Percentiles rank a stretch among this genome's conserved stretches.
Conservation (phyloP, 2,329 filamentous ascomycete genomes). For the Aspergillus sp. region DNA sequence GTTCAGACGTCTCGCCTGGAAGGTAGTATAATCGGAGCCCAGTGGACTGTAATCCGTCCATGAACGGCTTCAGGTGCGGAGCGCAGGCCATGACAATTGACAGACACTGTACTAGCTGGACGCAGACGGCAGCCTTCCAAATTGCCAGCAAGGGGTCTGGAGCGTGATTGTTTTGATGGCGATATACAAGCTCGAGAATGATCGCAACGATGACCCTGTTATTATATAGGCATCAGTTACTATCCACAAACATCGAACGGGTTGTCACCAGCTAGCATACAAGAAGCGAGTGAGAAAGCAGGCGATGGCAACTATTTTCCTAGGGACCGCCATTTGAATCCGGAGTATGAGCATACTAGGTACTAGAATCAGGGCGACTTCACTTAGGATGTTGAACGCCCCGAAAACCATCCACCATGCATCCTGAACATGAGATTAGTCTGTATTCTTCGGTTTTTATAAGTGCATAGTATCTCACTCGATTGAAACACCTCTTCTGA, state of each 20-base stretch:
- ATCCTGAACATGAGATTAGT: background rate
- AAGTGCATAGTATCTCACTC: background rate
- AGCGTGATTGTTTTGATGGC: background rate
- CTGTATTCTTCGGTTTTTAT: background rate
- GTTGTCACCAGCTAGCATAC: background rate
- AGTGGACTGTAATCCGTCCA: conserved; percentile 6
- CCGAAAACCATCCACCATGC: conserved; percentile 1
- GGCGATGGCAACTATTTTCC: background rate
- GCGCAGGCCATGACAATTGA: background rate
- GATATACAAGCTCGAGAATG: background rate
- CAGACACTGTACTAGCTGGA: background rate
- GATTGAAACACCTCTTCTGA: background rate
- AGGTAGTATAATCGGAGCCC: conserved; percentile 1
- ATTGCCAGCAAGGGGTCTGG: background rate
- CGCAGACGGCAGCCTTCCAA: background rate
- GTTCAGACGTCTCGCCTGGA: background rate
- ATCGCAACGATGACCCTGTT: background rate
- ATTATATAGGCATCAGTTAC: background rate
- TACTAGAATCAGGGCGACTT: background rate
- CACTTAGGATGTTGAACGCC: background rate
- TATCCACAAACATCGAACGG: background rate
- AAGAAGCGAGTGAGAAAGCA: conserved; percentile 1
- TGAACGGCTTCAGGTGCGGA: conserved; percentile 3
- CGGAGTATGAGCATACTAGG: background rate
- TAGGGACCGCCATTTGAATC: background rate